phyloP scores from a whole-genome alignment of 805 yeast species.

The Crinitomyces ghanaensis region DNA sequence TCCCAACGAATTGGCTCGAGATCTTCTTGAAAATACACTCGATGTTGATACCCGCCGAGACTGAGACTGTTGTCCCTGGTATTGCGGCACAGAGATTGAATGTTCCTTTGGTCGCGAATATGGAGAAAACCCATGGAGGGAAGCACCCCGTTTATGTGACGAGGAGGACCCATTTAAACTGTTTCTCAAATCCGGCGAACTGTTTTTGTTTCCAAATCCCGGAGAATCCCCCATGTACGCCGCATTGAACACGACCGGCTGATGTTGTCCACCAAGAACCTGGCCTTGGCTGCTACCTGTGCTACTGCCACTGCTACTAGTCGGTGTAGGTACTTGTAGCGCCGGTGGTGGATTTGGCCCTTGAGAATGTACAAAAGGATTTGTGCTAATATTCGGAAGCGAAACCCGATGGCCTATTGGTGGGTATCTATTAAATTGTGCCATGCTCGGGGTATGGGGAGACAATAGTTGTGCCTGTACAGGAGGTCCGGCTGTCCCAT shows the following conservation, averaged over 20 bases:
- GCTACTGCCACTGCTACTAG: slow-evolving; percentile 8
- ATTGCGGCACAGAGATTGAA: slow-evolving; percentile 2
- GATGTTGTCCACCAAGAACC: slow-evolving; percentile 3
- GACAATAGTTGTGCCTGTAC: too few relatives aligned
- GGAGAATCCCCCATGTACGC: slow-evolving; percentile 18
- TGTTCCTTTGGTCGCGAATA: not conserved
- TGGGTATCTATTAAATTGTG: slow-evolving; percentile 8
- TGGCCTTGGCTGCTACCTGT: slow-evolving; percentile 5
- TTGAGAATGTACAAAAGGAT: slow-evolving; percentile 3
- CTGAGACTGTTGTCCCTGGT: slow-evolving; percentile 8
- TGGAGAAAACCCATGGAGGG: too few relatives aligned
- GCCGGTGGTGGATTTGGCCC: slow-evolving; percentile 4
- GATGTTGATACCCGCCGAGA: slow-evolving; percentile 14
- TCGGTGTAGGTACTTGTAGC: slow-evolving; percentile 3
- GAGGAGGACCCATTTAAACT: too few relatives aligned
- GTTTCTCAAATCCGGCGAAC: too few relatives aligned
- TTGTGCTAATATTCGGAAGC: slow-evolving; percentile 17
- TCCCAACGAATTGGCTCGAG: slow-evolving; percentile 17
- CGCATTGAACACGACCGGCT: slow-evolving; percentile 15
- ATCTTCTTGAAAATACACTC: slow-evolving; percentile 11
- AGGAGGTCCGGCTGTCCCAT: too few relatives aligned
- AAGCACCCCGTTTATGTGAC: too few relatives aligned
- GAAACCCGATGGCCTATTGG: slow-evolving; percentile 17
- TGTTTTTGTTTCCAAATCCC: slow-evolving; percentile 18
- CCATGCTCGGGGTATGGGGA: not conserved